phyloP scores from a whole-genome alignment of 2,329 filamentous ascomycete genomes.

The Diaporthe ilicicola region DNA sequence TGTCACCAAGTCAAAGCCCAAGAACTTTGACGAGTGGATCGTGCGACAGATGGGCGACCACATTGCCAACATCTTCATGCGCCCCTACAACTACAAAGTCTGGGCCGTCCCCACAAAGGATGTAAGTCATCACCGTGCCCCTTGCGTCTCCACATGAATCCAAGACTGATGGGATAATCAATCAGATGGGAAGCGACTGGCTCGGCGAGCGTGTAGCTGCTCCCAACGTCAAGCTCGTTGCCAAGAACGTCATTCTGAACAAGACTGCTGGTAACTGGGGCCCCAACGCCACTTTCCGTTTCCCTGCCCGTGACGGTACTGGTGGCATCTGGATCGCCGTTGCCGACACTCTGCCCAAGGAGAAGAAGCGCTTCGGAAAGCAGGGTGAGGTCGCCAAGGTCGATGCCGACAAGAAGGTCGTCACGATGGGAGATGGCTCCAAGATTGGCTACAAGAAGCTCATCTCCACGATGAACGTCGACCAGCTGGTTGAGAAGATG shows the following conservation, averaged over 20 bases:
- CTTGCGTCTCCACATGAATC: no score
- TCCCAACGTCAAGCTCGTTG: constrained; percentile 92
- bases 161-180: constrained; percentile 24
- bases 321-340: constrained; percentile 99
- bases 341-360: constrained; percentile 87
- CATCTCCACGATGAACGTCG: constrained; percentile 95
- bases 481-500: constrained; percentile 87
- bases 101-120: constrained; percentile 98
- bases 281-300: constrained; percentile 97
- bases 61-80: constrained; percentile 96
- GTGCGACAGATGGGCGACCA: constrained; percentile 89
- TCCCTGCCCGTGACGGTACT: constrained; percentile 93
- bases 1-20: constrained; percentile 88
- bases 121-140: constrained; percentile 59
- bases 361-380: constrained; percentile 91
- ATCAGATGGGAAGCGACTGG: constrained; percentile 98
- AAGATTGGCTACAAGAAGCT: constrained; percentile 92
- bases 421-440: constrained; percentile 83
- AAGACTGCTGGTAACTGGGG: constrained; percentile 98
- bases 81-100: constrained; percentile 99
- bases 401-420: constrained; percentile 84
- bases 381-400: constrained; percentile 86
- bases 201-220: constrained; percentile 98
- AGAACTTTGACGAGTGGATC: constrained; percentile 99
- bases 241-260: constrained; percentile 92